phyloP scores from a whole-genome alignment of 108 stramenopile genomes.

The Cyclotella cryptica region DNA sequence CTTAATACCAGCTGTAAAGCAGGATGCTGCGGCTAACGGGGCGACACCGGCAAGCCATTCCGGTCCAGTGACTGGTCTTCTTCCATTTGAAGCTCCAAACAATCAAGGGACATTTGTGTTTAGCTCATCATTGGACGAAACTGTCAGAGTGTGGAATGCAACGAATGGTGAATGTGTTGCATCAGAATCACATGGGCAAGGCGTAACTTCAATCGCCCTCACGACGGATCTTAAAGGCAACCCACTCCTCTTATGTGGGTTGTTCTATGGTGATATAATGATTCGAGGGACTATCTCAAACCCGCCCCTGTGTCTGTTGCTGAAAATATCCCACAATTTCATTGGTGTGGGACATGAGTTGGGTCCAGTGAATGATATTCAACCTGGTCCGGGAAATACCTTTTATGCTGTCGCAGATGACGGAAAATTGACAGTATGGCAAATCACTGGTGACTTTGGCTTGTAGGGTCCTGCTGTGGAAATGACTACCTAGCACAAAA shows the following conservation, averaged over 20 bases:
- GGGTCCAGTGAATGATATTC: slow-evolving; percentile 73
- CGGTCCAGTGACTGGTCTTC: slow-evolving; percentile 72
- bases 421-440: slow-evolving; percentile 82
- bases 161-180: slow-evolving; percentile 80
- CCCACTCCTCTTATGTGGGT: slow-evolving; percentile 73
- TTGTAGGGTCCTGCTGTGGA: slow-evolving; percentile 42
- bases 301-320: slow-evolving; percentile 62
- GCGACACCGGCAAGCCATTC: slow-evolving; percentile 63
- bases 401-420: slow-evolving; percentile 87
- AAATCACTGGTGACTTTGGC: slow-evolving; percentile 85
- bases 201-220: slow-evolving; percentile 78
- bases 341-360: slow-evolving; percentile 63
- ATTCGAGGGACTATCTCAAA: slow-evolving; percentile 79
- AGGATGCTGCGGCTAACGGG: slow-evolving; percentile 20
- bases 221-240: slow-evolving; percentile 62
- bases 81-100: slow-evolving; percentile 60
- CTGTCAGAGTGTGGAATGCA: slow-evolving; percentile 87
- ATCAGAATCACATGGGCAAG: slow-evolving; percentile 79
- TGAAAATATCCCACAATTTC: slow-evolving; percentile 55
- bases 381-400: slow-evolving; percentile 74
- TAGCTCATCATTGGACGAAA: slow-evolving; percentile 79
- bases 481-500: background rate
- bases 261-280: slow-evolving; percentile 79
- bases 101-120: slow-evolving; percentile 71
- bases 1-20: slow-evolving; percentile 44